These are phyloP conservation scores for Alliaria petiolata DNA, from an alignment of 345 rosid genomes.

Conservation along the genomic window DNA sequence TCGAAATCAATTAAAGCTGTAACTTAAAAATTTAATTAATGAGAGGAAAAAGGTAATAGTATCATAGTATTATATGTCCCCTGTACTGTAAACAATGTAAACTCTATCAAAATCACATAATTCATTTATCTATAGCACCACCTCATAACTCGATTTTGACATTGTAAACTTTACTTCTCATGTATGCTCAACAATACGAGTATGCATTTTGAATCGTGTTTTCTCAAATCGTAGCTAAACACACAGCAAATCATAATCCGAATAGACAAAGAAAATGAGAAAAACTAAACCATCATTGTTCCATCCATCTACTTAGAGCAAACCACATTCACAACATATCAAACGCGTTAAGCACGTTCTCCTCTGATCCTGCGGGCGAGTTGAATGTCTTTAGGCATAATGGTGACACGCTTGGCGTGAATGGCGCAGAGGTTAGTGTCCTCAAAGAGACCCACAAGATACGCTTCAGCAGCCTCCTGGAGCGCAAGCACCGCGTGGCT, in stretches of 20 bases:
- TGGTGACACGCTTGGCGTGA: constrained; percentile 92
- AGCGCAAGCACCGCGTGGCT: constrained; percentile 86
- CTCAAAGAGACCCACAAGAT: constrained; percentile 83
- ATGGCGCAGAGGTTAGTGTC: constrained; percentile 92
- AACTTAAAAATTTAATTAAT: too few relatives aligned
- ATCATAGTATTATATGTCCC: too few relatives aligned
- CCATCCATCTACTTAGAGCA: constrained; percentile 5
- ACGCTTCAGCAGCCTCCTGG: constrained; percentile 96
- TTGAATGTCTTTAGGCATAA: constrained; percentile 93
- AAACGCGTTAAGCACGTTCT: constrained; percentile 59
- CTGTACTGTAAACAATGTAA: too few relatives aligned
- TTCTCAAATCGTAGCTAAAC: not conserved
- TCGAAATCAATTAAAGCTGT: not conserved
- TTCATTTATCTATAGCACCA: too few relatives aligned
- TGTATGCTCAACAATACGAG: not conserved
- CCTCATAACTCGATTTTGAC: too few relatives aligned
- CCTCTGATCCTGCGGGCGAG: constrained; percentile 87
- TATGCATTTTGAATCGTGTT: not conserved
- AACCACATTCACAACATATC: constrained; percentile 18
- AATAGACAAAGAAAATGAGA: not conserved
- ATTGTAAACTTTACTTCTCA: too few relatives aligned
- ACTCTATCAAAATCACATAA: too few relatives aligned
- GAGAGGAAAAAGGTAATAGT: too few relatives aligned
- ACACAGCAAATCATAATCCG: not conserved
- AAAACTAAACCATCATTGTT: not conserved